Conservation (phyloP, 805 yeast genomes). For the Maudiozyma bulderi region DNA sequence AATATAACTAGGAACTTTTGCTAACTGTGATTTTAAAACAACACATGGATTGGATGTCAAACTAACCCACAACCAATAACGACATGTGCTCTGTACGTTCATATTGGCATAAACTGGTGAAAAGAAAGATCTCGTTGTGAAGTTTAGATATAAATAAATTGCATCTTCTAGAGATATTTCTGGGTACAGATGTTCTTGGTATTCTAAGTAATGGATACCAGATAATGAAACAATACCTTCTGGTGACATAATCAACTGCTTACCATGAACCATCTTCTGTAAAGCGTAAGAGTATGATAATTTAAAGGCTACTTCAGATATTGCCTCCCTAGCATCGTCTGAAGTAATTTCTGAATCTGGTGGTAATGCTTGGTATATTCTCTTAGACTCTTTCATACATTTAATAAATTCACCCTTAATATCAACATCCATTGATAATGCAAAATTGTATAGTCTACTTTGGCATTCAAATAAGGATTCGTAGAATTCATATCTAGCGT, state of each 20-base stretch:
- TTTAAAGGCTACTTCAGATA: conserved; percentile 30
- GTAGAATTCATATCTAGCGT: conserved; percentile 17
- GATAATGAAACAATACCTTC: conserved; percentile 28
- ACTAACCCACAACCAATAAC: conserved; percentile 33
- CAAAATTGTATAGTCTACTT: conserved; percentile 39
- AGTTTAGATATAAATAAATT: conserved; percentile 35
- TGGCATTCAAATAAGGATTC: conserved; percentile 26
- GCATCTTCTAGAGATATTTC: conserved; percentile 21
- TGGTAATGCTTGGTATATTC: conserved; percentile 33
- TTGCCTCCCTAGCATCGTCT: conserved; percentile 26
- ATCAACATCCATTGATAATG: conserved; percentile 59
- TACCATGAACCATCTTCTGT: conserved; percentile 22
- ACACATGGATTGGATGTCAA: conserved; percentile 16
- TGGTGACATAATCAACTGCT: conserved; percentile 24
- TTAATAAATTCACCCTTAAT: conserved; percentile 33
- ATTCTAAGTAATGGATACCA: conserved; percentile 17
- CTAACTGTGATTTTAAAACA: conserved; percentile 11
- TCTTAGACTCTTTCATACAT: conserved; percentile 30
- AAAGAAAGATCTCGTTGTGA: conserved; percentile 33
- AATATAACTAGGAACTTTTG: conserved; percentile 26
- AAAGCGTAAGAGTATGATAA: conserved; percentile 30
- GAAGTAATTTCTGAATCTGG: conserved; percentile 22
- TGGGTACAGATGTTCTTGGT: conserved; percentile 11
- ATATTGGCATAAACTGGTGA: conserved; percentile 14
- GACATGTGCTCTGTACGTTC: conserved; percentile 22